Base-by-base conservation (phyloP, 768 basidiomycete genomes). In the Tephrocybe sp. region DNA sequence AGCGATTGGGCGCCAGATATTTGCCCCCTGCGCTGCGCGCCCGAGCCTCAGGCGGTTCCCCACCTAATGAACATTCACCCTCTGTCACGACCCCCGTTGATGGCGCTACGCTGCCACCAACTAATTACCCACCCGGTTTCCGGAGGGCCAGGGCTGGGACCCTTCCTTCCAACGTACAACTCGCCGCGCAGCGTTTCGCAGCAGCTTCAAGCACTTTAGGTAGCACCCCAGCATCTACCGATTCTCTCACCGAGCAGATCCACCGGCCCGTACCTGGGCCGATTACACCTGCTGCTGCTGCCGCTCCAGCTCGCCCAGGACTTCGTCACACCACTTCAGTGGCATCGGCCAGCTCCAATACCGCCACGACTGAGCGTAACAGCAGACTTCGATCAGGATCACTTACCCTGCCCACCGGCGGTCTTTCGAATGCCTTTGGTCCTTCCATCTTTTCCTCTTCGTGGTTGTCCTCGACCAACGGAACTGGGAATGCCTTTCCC, bases 141-240 rank as follows among this genome's bases (percentile, higher is more conserved):
- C 84, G 92, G 73, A 85, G 94, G 77, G 92, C 93, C 64, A 86
- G 94, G 84, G 96, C 95, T 58, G 96, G 94, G 50, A 98, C 95
- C 77, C 82, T 98, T 63, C 95, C 95, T 71, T 96, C 94, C 59
- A 95, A 95, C 67, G 87, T 96, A 45, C 87, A 89, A 63, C 84
- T 92, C 59, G 89, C 87, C 51, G 86, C 91, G 44, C 88, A 91
- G 67, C 82, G 86, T 50, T 92, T 83, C 69, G 86, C 85, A 24
- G 84, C 86, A 26, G 77, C 84, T 50, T 79, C 84, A 21, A 79
- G 69, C 68, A 81, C 78, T 26, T 65, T 84, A 59, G 68, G 75
- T 36, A 76, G 71, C 60, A 72, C 78, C 52, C 74, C 62, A 22
- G 62, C 66, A 25, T 70, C 72, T 13, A 68, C 72, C 21, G 75